Percentiles rank a stretch among this genome's conserved stretches.
These are phyloP conservation scores for Lanzia echinophila DNA, from an alignment of 2,329 filamentous ascomycete species.

Conservation along the genomic window DNA sequence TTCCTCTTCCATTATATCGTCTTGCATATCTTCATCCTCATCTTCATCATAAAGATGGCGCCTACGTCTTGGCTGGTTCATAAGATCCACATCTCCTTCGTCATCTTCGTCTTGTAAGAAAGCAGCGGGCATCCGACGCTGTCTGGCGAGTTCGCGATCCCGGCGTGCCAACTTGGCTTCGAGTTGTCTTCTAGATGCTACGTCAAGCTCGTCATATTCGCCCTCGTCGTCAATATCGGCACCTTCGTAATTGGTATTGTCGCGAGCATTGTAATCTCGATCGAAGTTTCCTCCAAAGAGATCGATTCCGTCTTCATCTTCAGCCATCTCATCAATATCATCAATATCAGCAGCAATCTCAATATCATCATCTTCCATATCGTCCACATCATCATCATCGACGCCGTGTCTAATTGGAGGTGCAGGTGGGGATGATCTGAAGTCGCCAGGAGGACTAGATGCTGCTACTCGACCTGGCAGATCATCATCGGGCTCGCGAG, in stretches of 20 bases:
- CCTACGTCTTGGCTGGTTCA: constrained; percentile 75
- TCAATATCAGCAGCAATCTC: constrained; percentile 68
- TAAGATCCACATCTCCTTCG: constrained; percentile 76
- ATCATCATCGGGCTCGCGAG: constrained; percentile 57
- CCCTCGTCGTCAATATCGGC: constrained; percentile 71
- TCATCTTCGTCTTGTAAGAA: constrained; percentile 74
- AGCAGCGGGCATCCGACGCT: constrained; percentile 61
- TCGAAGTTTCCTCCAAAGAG: constrained; percentile 69
- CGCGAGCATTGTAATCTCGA: constrained; percentile 59
- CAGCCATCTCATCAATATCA: constrained; percentile 74
- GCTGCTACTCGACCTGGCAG: constrained; percentile 43
- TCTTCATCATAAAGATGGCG: constrained; percentile 93
- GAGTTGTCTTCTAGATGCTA: constrained; percentile 60
- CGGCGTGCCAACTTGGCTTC: constrained; percentile 68
- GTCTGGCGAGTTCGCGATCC: constrained; percentile 63
- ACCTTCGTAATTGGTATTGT: constrained; percentile 63
- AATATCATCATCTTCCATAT: constrained; percentile 63
- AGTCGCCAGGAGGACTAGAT: constrained; percentile 46
- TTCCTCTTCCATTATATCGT: constrained; percentile 93
- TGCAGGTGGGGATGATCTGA: constrained; percentile 60
- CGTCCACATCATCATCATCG: constrained; percentile 58
- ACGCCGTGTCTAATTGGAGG: constrained; percentile 57
- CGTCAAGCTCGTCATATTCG: constrained; percentile 64
- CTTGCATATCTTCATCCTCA: constrained; percentile 83
- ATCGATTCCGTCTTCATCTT: constrained; percentile 75